A percentile compares a stretch with the other conserved stretches of the same genome.
Evolutionary conservation across 768 basidiomycete species (phyloP).

Genomic region (Asterophora parasitica): DNA sequence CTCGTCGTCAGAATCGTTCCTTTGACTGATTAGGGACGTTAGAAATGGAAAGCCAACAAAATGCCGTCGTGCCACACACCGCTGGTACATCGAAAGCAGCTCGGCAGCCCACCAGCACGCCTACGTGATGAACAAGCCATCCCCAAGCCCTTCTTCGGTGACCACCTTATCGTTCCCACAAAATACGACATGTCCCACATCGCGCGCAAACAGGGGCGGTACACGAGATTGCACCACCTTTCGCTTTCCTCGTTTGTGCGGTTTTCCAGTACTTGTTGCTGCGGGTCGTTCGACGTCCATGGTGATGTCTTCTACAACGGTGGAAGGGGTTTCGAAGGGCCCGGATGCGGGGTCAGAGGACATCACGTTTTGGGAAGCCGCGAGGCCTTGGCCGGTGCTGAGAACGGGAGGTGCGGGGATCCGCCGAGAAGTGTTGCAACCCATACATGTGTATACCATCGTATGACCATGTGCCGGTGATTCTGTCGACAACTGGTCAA

Average conservation of each 20-base stretch:
- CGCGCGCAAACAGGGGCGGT: slow-evolving; percentile 59
- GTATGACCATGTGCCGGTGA: slow-evolving; percentile 45
- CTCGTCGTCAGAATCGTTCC: too few relatives aligned
- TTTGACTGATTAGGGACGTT: too few relatives aligned
- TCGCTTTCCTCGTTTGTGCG: not conserved
- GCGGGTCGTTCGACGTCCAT: slow-evolving; percentile 2
- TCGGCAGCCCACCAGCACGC: too few relatives aligned
- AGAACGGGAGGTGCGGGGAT: slow-evolving; percentile 62
- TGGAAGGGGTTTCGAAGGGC: not conserved
- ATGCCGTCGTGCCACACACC: too few relatives aligned
- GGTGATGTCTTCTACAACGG: not conserved
- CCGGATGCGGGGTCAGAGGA: not conserved
- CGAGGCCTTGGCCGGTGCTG: not conserved
- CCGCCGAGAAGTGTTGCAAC: slow-evolving; percentile 53
- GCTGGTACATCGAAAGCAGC: too few relatives aligned
- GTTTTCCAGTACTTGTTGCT: not conserved
- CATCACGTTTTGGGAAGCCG: too few relatives aligned
- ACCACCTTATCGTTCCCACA: slow-evolving; percentile 51
- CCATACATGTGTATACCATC: slow-evolving; percentile 53
- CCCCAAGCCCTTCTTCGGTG: slow-evolving; percentile 13
- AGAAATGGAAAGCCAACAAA: too few relatives aligned
- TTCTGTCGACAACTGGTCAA: slow-evolving; percentile 19
- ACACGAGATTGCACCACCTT: slow-evolving; percentile 31
- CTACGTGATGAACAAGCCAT: slow-evolving; percentile 17
- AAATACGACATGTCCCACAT: slow-evolving; percentile 63